Evolutionary conservation across 2,329 filamentous ascomycete genomes (phyloP).

Genomic region (Fusarium sp.): DNA sequence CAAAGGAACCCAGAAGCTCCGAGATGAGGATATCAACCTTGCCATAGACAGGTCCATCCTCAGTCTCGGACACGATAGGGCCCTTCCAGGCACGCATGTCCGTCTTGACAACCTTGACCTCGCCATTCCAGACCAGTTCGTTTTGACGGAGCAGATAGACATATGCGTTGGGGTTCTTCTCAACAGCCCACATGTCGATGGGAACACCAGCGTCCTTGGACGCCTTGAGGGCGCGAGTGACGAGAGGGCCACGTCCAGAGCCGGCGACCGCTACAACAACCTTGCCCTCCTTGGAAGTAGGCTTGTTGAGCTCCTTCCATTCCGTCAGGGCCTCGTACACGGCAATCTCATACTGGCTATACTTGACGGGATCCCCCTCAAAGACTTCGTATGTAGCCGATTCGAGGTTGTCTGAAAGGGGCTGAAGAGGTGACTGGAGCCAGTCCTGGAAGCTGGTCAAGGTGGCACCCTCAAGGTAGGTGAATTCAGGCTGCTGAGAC

Average conservation of each 20-base stretch:
- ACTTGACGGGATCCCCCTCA: slow-evolving; percentile 97
- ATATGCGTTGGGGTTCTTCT: slow-evolving; percentile 98
- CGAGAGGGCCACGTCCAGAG: slow-evolving; percentile 89
- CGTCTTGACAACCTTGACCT: slow-evolving; percentile 88
- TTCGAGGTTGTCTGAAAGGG: slow-evolving; percentile 93
- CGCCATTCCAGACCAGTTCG: slow-evolving; percentile 76
- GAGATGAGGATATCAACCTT: slow-evolving; percentile 93
- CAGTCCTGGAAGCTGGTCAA: slow-evolving; percentile 82
- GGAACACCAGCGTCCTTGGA: slow-evolving; percentile 77
- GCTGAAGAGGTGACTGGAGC: slow-evolving; percentile 92
- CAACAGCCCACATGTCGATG: slow-evolving; percentile 88
- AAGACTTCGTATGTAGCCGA: slow-evolving; percentile 98
- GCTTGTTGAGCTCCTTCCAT: slow-evolving; percentile 75
- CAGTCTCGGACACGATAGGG: slow-evolving; percentile 62
- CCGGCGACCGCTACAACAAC: slow-evolving; percentile 92
- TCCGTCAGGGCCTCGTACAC: slow-evolving; percentile 81
- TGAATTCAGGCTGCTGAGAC: slow-evolving; percentile 73
- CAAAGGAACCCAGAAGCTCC: slow-evolving; percentile 93
- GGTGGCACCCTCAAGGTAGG: slow-evolving; percentile 59
- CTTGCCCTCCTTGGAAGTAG: slow-evolving; percentile 72
- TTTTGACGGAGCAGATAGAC: slow-evolving; percentile 91
- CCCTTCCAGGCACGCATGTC: slow-evolving; percentile 98
- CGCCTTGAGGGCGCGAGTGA: slow-evolving; percentile 84
- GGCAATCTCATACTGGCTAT: slow-evolving; percentile 91
- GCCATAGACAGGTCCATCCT: slow-evolving; percentile 59